A percentile compares a stretch with the other conserved stretches of the same genome.
Evolutionary conservation across 768 basidiomycete genomes (phyloP).

Genomic region (Inosperma sp.): DNA sequence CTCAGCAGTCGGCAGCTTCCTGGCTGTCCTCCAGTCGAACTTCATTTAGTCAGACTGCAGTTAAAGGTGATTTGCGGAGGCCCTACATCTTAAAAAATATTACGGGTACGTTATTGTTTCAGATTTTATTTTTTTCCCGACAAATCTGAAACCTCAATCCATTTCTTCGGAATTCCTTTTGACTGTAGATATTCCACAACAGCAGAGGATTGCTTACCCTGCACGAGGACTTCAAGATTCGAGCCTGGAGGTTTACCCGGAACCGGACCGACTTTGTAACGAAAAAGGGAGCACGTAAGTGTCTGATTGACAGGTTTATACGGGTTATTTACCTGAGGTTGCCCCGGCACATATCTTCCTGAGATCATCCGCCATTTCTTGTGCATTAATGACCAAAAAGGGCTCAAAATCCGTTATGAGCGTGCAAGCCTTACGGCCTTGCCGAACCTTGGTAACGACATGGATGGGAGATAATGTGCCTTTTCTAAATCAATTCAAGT

Average conservation of each 20-base stretch:
- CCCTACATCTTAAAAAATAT: too few species aligned
- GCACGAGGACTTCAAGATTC: constrained; percentile 71
- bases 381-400: constrained; percentile 59
- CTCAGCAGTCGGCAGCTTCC: too few species aligned
- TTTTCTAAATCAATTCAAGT: constrained; percentile 48
- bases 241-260: constrained; percentile 48
- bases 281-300: constrained; percentile 2
- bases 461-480: constrained; percentile 68
- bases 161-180: constrained; percentile 76
- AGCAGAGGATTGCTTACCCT: constrained; percentile 71
- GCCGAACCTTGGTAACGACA: constrained; percentile 66
- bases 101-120: not conserved
- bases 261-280: constrained; percentile 53
- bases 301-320: not conserved
- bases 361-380: constrained; percentile 75
- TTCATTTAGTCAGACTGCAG: too few species aligned
- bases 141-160: constrained; percentile 59
- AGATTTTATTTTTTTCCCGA: constrained; percentile 43
- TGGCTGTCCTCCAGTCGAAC: too few species aligned
- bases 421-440: constrained; percentile 74
- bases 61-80: too few species aligned
- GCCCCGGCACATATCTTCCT: constrained; percentile 73
- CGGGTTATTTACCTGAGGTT: constrained; percentile 55
- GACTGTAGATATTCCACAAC: constrained; percentile 63
- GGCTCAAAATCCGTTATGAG: constrained; percentile 77